Base-by-base conservation (phyloP, 495 filamentous ascomycete genomes). In the Massariosphaeria phaeospora region DNA sequence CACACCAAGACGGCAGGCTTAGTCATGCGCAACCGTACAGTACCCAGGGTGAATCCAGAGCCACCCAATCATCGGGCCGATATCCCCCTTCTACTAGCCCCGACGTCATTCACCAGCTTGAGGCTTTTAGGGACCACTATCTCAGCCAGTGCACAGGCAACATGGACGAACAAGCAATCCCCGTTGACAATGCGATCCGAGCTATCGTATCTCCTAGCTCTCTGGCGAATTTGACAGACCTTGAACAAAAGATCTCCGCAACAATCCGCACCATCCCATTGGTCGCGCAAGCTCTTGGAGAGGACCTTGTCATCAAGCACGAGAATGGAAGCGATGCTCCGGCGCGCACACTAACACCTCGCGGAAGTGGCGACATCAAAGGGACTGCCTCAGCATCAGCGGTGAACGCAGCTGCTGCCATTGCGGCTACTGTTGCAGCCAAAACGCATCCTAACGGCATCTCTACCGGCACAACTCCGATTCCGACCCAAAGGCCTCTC, bases 181-280 rank as follows among this genome's bases (percentile, higher is more conserved):
- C 44, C 13, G 48, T 63, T 0, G 55, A 63, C 47, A 59, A 54
- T 25, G 55, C 61, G 11, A 55, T 59, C 25, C 38, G 41, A 36
- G 55, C 50, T 8, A 26, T 52, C 18, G 29, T 63, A 1, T 8
- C 15, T 1, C 45, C 41, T 2, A 25, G 43, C 2, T 17, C 7
- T 1, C 18, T n/a, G 20, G 4, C 46, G 17, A 24, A 12, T 7
- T 20, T 57, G 20, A 36, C 41, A 9, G 34, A 21, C 1, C 6
- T 24, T 8, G 46, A 49, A 30, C 13, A 43, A 27, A 21, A 44
- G 9, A 45, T 57, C n/a, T n/a, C 41, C 2, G 21, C 2, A 20
- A 21, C 20, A 3, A 40, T 57, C 33, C 24, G 12, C 10, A 45
- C 13, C n/a, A 43, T 57, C 35, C 6, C 6, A 18, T 6, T 8